These are phyloP conservation scores for Epicoccum sorghinum DNA, from an alignment of 2,329 filamentous ascomycete genomes.

Conservation along the genomic window DNA sequence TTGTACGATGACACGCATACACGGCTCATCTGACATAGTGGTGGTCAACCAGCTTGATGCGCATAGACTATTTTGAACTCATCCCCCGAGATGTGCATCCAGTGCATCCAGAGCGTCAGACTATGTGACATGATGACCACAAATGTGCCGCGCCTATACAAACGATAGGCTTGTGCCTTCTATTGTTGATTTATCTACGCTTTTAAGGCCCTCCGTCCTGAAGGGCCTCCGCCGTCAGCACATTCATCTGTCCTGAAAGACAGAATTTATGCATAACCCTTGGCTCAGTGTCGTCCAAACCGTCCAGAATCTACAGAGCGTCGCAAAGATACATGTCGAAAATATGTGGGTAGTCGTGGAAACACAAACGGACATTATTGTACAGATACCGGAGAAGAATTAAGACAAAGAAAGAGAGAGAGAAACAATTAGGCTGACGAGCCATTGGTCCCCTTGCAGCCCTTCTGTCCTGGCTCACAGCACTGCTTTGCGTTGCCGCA, in stretches of 20 bases:
- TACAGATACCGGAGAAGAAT: slow-evolving; percentile 14
- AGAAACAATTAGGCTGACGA: slow-evolving; percentile 19
- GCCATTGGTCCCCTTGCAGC: slow-evolving; percentile 25
- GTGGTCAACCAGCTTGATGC: too few relatives aligned
- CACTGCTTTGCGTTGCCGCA: slow-evolving; percentile 52
- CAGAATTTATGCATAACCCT: background rate
- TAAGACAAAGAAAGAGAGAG: background rate
- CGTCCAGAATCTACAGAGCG: background rate
- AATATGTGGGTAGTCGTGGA: slow-evolving; percentile 1
- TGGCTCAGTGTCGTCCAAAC: background rate
- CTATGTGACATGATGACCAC: too few relatives aligned
- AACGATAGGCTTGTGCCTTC: too few relatives aligned
- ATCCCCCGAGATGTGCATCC: too few relatives aligned
- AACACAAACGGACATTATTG: slow-evolving; percentile 5
- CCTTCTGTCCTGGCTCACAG: slow-evolving; percentile 45
- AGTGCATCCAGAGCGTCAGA: too few relatives aligned
- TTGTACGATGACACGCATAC: background rate
- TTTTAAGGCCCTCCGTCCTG: background rate
- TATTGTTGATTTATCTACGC: too few relatives aligned
- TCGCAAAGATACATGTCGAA: slow-evolving; percentile 1
- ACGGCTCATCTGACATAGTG: background rate
- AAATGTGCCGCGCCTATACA: too few relatives aligned
- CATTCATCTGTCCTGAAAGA: background rate
- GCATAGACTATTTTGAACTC: too few relatives aligned
- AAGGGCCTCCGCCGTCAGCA: background rate